Evolutionary conservation across 257 asterid genomes (phyloP).

Genomic region (Solanum medicagineum): DNA sequence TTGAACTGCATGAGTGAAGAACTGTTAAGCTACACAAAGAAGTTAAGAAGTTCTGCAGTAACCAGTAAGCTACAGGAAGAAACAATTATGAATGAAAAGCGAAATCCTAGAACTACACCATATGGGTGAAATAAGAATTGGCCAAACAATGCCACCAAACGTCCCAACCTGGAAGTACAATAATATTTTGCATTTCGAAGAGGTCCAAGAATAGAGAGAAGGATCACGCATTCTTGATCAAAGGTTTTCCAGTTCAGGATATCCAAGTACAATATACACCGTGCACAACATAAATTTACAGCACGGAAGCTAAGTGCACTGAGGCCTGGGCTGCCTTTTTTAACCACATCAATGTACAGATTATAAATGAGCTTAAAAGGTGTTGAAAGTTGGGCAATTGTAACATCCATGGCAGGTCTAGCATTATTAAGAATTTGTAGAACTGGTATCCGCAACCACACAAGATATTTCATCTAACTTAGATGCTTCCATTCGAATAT

Average conservation of each 20-base stretch:
- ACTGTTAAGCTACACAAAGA: background rate
- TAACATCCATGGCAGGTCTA: background rate
- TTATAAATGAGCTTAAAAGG: background rate
- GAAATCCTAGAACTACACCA: background rate
- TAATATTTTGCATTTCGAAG: background rate
- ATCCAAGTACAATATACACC: background rate
- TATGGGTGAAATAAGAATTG: background rate
- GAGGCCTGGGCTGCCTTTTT: background rate
- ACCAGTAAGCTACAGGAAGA: background rate
- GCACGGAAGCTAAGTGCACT: background rate
- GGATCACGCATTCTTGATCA: background rate
- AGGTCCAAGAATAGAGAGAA: background rate
- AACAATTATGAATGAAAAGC: background rate
- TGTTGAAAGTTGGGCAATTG: background rate
- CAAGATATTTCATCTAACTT: background rate
- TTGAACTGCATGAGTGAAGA: constrained; percentile 21
- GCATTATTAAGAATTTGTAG: background rate
- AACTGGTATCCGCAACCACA: background rate
- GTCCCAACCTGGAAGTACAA: background rate
- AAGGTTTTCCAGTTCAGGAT: background rate
- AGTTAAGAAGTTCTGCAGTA: background rate
- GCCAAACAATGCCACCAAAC: background rate
- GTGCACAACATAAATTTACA: background rate
- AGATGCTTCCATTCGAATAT: background rate
- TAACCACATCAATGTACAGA: background rate